A percentile compares a stretch with the other conserved stretches of the same genome.
Conservation (phyloP, 164 flowering plant species). For the Magnolia officinalis region DNA sequence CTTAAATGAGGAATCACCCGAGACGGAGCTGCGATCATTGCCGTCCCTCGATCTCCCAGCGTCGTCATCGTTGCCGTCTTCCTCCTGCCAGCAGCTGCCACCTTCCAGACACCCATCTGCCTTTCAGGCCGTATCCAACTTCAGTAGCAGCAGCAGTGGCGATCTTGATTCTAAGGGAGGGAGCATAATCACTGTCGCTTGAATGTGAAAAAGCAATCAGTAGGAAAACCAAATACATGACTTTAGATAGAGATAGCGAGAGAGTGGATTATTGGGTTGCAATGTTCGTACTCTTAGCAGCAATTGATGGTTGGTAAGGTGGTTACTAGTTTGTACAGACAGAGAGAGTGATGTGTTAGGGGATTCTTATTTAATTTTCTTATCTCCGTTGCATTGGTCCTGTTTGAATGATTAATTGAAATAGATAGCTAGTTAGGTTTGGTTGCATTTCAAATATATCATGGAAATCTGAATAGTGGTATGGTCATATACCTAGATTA, state of each 20-base stretch:
- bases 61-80: neutral
- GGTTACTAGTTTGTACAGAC: neutral
- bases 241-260: neutral
- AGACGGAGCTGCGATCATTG: slow-evolving; percentile 5
- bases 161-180: slow-evolving; percentile 28
- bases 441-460: no score
- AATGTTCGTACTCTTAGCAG: neutral
- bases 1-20: slow-evolving; percentile 17
- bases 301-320: neutral
- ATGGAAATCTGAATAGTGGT: no score
- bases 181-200: slow-evolving; percentile 28
- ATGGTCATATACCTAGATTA: no score
- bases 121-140: slow-evolving; percentile 20
- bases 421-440: no score
- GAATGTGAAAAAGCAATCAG: neutral
- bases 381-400: neutral
- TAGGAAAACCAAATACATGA: neutral
- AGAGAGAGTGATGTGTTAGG: neutral
- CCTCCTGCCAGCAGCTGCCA: slow-evolving; percentile 9
- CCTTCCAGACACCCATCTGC: slow-evolving; percentile 28
- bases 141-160: slow-evolving; percentile 12
- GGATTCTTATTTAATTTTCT: neutral
- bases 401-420: neutral
- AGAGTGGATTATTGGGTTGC: neutral
- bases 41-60: slow-evolving; percentile 15